phyloP scores from a whole-genome alignment of 2,329 filamentous ascomycete genomes.

The Pseudomassariella vexata region DNA sequence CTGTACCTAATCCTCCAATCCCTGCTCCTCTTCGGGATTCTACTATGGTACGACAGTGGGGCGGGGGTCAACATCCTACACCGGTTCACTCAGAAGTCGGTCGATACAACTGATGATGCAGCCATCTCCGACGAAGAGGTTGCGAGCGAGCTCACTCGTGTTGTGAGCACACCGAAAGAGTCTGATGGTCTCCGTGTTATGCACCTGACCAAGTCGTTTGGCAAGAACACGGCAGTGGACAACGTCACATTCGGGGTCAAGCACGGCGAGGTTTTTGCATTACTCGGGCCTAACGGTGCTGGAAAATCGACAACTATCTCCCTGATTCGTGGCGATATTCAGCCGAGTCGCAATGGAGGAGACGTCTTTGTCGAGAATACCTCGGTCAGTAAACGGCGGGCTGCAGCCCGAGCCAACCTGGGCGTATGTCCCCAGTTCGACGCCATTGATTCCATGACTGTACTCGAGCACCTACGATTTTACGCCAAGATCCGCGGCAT shows the following conservation, averaged over 20 bases:
- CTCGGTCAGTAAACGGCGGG: not conserved
- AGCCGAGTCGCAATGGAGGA: conserved; percentile 63
- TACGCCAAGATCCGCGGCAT: conserved; percentile 84
- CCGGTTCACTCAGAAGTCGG: conserved; percentile 22
- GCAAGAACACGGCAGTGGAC: conserved; percentile 72
- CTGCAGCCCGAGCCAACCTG: conserved; percentile 53
- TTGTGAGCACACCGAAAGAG: conserved; percentile 42
- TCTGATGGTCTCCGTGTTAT: conserved; percentile 70
- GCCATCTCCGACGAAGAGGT: conserved; percentile 51
- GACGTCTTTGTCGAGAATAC: conserved; percentile 45
- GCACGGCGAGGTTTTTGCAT: conserved; percentile 77
- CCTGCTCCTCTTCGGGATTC: conserved; percentile 61
- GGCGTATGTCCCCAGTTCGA: conserved; percentile 91
- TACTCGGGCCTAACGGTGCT: conserved; percentile 86
- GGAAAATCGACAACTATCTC: conserved; percentile 89
- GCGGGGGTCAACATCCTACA: conserved; percentile 47
- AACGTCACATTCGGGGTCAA: conserved; percentile 80
- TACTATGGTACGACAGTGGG: conserved; percentile 79
- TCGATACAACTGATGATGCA: conserved; percentile 21
- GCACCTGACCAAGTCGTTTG: conserved; percentile 76
- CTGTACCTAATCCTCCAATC: conserved; percentile 75
- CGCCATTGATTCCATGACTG: conserved; percentile 87
- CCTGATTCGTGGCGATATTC: conserved; percentile 81
- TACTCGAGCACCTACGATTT: conserved; percentile 78
- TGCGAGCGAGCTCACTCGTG: conserved; percentile 56